Evolutionary conservation across 2,329 filamentous ascomycete species (phyloP).

Genomic region (Ramichloridium luteum): DNA sequence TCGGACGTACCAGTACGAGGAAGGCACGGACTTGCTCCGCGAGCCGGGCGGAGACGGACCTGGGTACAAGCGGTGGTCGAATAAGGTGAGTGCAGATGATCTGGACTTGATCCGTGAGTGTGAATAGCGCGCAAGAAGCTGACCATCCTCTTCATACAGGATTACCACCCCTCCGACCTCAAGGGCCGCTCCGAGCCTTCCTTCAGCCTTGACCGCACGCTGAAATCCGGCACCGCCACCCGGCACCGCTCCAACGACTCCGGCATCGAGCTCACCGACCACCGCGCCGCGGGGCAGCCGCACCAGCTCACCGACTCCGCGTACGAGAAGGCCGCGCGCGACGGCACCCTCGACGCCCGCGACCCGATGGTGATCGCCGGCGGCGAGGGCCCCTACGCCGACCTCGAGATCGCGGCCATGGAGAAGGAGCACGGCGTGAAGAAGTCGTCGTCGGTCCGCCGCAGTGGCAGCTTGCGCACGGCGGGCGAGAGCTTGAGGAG

Average conservation of each 20-base stretch:
- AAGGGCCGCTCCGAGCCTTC: slow-evolving; percentile 74
- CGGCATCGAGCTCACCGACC: slow-evolving; percentile 35
- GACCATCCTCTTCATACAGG: too few relatives aligned
- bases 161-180: slow-evolving; percentile 63
- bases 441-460: slow-evolving; percentile 18
- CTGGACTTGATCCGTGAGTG: too few relatives aligned
- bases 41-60: slow-evolving; percentile 56
- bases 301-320: too few relatives aligned
- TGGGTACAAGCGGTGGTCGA: slow-evolving; percentile 66
- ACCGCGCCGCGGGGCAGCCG: slow-evolving; percentile 19
- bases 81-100: slow-evolving; percentile 50
- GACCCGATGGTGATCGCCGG: slow-evolving; percentile 24
- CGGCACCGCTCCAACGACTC: slow-evolving; percentile 36
- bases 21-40: slow-evolving; percentile 77
- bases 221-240: too few relatives aligned
- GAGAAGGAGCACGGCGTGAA: slow-evolving; percentile 13
- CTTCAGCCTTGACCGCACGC: slow-evolving; percentile 55
- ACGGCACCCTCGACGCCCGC: slow-evolving; percentile 17
- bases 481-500: slow-evolving; percentile 32
- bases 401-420: slow-evolving; percentile 21
- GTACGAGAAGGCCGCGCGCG: slow-evolving; percentile 22
- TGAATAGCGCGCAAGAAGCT: too few relatives aligned
- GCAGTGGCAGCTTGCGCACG: slow-evolving; percentile 25
- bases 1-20: slow-evolving; percentile 62
- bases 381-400: slow-evolving; percentile 22